Percentiles rank a stretch among this genome's conserved stretches.
Conservation (phyloP, 225 moss, liverwort and hornwort species). For the Neckera pumila region DNA sequence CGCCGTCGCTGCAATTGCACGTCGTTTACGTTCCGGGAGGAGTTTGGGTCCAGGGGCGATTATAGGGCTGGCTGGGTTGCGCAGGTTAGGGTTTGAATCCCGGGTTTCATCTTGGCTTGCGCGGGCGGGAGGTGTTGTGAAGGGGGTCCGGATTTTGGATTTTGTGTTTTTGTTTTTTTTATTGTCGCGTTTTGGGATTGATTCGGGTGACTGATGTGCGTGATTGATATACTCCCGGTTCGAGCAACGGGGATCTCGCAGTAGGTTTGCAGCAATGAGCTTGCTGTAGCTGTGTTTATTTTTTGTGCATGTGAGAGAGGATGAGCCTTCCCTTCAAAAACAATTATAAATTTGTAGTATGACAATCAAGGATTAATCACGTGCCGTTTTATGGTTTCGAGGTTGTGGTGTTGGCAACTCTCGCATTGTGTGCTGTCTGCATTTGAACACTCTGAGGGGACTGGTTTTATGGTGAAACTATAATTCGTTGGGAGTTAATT, state of each 20-base stretch:
- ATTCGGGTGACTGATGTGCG: neutral
- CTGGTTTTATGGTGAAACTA: neutral
- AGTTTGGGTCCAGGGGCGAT: neutral
- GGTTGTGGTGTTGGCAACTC: neutral
- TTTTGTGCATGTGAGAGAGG: neutral
- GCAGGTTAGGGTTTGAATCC: slow-evolving; percentile 13
- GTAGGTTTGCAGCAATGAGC: neutral
- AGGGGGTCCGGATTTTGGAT: neutral
- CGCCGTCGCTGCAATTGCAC: neutral
- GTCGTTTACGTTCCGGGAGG: neutral
- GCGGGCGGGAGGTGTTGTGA: neutral
- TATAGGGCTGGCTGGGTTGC: neutral
- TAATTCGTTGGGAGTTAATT: neutral
- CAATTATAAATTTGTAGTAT: neutral
- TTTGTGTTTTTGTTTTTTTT: neutral
- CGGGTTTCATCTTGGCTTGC: neutral
- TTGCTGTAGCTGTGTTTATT: neutral
- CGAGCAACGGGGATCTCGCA: neutral
- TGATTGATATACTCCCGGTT: neutral
- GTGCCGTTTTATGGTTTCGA: neutral
- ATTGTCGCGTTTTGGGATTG: slow-evolving; percentile 1
- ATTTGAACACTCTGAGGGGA: neutral
- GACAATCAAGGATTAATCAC: neutral
- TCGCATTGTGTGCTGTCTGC: neutral
- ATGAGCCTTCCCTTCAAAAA: neutral